These are phyloP conservation scores for Alternaria arborescens DNA, from an alignment of 2,329 filamentous ascomycete species.

Conservation along the genomic window DNA sequence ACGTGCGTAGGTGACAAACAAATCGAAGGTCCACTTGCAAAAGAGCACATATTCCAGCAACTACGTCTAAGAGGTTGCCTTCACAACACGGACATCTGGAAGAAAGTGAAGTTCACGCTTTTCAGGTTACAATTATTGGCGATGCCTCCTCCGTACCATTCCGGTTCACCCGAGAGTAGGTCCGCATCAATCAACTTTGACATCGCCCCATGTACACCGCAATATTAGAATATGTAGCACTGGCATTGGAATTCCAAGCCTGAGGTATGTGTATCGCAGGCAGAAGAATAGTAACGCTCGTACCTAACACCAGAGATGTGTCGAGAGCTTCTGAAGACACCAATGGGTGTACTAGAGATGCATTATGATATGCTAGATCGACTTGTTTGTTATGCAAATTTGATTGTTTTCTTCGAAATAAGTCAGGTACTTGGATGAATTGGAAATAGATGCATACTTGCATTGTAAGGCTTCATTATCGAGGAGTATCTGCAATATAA, in stretches of 20 bases:
- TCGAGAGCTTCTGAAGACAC: background rate
- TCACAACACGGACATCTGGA: no score
- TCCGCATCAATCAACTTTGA: background rate
- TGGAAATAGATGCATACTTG: background rate
- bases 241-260: constrained; percentile 21
- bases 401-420: background rate
- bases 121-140: background rate
- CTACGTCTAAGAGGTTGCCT: background rate
- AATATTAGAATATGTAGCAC: constrained; percentile 25
- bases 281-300: background rate
- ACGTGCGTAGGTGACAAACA: constrained; percentile 11
- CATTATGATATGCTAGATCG: no score
- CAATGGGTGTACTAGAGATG: background rate
- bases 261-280: constrained; percentile 19
- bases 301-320: background rate
- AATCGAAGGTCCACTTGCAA: background rate
- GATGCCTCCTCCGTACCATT: background rate
- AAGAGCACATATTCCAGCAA: background rate
- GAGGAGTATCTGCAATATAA: background rate
- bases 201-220: background rate
- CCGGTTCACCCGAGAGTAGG: background rate
- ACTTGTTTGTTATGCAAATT: background rate
- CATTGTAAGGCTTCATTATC: background rate
- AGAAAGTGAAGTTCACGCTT: background rate
- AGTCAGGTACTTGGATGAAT: background rate